Base-by-base conservation (phyloP, 805 yeast genomes). In the Saturnispora diversa region DNA sequence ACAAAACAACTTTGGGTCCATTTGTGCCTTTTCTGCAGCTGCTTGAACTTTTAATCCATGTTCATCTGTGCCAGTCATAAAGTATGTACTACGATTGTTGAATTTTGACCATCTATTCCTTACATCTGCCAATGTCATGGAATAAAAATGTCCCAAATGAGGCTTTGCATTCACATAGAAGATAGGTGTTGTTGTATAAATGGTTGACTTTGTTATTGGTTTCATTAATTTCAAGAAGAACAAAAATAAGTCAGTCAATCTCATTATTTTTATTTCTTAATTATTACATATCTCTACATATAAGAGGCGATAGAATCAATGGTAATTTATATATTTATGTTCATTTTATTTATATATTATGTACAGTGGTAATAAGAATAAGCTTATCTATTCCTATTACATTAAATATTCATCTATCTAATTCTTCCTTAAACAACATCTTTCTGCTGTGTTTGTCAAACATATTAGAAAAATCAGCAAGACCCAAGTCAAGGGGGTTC, bases 111-210 rank as follows among this genome's bases (percentile, higher is more conserved):
- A 90, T 48, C 96, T 67, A 45, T 70, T 73, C 37, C 80, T 67
- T 1, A 80, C 80, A 60, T 92, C 98, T 37, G 88, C 78, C 33
- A 92, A 60, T 1, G 86, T 66, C 84, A 87, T 83, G 4, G 95
- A 76, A 58, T 92, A 87, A 30, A 86, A 66, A 58, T 92, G 98
- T 3, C 98, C 98, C 40, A 92, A 59, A 62, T 92, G 98, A 2
- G 98, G 98, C 37, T 73, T 72, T 8, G 97, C 97, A 66, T 92
- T 92, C 42, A 94, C 97, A 60, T 92, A 92, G 60, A 88, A 92
- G 20, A 92, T 92, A 0, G 98, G 98, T 0, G 97, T 82, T 1
- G 97, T 86, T 12, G 82, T 66, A 50, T 77, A 84, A 8, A 43
- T 41, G 17, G 43, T 28, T 20, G 23, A 20, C 26, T 40, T 19